Evolutionary conservation across 2,329 filamentous ascomycete genomes (phyloP).

Genomic region (Mollisiaceae sp.): DNA sequence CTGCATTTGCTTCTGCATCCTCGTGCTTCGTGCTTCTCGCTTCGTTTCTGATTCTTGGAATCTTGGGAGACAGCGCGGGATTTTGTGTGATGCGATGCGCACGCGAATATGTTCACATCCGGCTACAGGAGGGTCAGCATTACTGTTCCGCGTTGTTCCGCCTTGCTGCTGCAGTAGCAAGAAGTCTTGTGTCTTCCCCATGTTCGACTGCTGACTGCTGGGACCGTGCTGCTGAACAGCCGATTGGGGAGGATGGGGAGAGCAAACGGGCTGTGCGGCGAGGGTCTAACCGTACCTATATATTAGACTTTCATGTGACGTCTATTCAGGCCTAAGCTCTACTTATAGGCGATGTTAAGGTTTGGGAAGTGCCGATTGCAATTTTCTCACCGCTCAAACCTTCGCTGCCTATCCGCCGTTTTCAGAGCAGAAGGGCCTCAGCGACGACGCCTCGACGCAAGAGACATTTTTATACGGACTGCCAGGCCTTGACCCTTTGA

Average conservation of each 20-base stretch:
- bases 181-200: not conserved
- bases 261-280: not conserved
- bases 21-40: conserved; percentile 1
- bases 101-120: not conserved
- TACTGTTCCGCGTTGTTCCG: not conserved
- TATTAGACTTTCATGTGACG: conserved; percentile 8
- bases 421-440: not conserved
- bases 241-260: conserved; percentile 2
- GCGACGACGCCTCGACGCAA: no score
- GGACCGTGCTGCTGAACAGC: not conserved
- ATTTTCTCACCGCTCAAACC: not conserved
- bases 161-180: not conserved
- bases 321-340: not conserved
- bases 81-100: not conserved
- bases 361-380: not conserved
- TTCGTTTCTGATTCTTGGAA: not conserved
- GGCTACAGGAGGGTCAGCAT: not conserved
- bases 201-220: not conserved
- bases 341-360: not conserved
- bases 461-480: no score
- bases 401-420: not conserved
- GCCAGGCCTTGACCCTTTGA: not conserved
- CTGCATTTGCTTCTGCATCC: not conserved
- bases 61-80: not conserved
- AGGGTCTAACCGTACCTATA: not conserved